Evolutionary conservation across 1,284 basidiomycete species (phyloP), one percentile per base, ranked within the genome.

Genomic region (Ganoderma sp.): DNA sequence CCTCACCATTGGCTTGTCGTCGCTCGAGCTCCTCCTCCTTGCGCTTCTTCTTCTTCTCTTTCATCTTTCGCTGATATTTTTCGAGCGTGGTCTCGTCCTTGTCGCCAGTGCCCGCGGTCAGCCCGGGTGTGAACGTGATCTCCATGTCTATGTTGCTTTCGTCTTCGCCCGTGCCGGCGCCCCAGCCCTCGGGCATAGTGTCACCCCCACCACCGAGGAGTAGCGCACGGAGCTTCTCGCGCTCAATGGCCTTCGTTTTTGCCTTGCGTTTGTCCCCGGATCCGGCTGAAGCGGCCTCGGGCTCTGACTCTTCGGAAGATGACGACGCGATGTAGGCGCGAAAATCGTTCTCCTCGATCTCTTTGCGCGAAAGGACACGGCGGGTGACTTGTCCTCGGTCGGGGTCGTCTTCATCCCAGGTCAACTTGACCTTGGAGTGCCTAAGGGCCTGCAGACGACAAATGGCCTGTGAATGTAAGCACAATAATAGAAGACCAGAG

Each of bases 331-430:
- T 82, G 76, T 93, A 94, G 6, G 92, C 91, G 56, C 84, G 87
- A 83, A 97, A 98, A 77, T 98, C 95, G 62, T 89, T 88, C 69
- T 96, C 93, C 63, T 97, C 95, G 43, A 98, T 91, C 77, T 97
- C 94, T 75, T 93, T 90, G 65, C 88, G 87, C 0, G 92, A 89
- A 63, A 98, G 83, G 15, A 85, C 82, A 54, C 95, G 88, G 63
- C 96, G 89, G 12, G 95, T 95, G 59, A 98, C 76, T 67, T 90
- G 90, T 69, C 85, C 87, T 22, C 98, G 91, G 77, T 97, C 93
- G 2, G 95, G 91, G 75, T 99, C 97, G 79, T 99, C 98, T 72
- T 97, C 95, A 76, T 99, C 98, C 98, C 98, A 99, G 10, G 97
- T 99, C 34, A 99, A 85, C 77, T 95, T 97, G 73, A 99, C 97